Conservation (phyloP, 345 rosid genomes). For the Populus pruinosa region DNA sequence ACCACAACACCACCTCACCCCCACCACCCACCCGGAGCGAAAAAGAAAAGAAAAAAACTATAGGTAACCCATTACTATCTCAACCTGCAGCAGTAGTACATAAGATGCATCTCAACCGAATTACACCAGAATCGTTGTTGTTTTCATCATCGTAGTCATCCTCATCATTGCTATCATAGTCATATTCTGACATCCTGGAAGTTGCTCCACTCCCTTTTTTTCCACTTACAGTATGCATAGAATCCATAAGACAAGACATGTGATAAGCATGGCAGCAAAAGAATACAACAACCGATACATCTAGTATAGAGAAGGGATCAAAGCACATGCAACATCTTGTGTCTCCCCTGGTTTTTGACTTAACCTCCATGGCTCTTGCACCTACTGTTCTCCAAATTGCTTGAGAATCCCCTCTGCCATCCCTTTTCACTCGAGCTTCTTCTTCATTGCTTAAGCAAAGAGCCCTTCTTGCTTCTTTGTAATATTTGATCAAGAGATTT, state of each 20-base stretch:
- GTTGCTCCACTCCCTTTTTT: slow-evolving; percentile 35
- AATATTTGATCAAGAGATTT: slow-evolving; percentile 81
- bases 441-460: slow-evolving; percentile 66
- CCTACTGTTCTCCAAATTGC: slow-evolving; percentile 39
- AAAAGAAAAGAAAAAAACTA: neutral
- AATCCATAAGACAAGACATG: slow-evolving; percentile 73
- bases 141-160: slow-evolving; percentile 38
- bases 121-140: slow-evolving; percentile 27
- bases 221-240: slow-evolving; percentile 48
- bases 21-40: neutral
- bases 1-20: neutral
- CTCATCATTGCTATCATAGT: slow-evolving; percentile 39
- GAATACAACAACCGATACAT: slow-evolving; percentile 70
- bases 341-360: slow-evolving; percentile 83
- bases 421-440: slow-evolving; percentile 55
- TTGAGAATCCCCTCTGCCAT: slow-evolving; percentile 41
- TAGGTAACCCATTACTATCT: slow-evolving; percentile 12
- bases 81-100: slow-evolving; percentile 93
- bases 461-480: slow-evolving; percentile 80
- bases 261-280: slow-evolving; percentile 98
- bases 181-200: slow-evolving; percentile 36
- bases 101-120: slow-evolving; percentile 77
- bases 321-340: slow-evolving; percentile 96
- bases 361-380: slow-evolving; percentile 58
- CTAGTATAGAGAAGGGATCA: slow-evolving; percentile 77